Percentiles rank a stretch among this genome's conserved stretches.
Conservation (phyloP, 2,329 filamentous ascomycete species). For the Emydomyces testavorans region DNA sequence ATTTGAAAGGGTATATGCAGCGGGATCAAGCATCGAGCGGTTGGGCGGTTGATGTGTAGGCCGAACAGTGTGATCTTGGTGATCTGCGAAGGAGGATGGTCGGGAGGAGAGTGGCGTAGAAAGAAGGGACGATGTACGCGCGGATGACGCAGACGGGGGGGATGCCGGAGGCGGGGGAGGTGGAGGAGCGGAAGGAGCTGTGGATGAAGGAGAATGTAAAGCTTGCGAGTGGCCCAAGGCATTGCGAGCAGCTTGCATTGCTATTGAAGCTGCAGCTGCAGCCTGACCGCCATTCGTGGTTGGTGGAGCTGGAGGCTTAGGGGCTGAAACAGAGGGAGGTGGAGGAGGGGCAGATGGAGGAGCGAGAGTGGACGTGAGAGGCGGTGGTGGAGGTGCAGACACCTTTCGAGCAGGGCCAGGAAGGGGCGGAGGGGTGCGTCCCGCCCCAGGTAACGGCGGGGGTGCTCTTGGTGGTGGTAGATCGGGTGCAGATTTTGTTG, state of each 20-base stretch:
- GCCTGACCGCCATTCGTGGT: conserved; percentile 28
- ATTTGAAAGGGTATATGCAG: conserved; percentile 63
- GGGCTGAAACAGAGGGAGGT: conserved; percentile 24
- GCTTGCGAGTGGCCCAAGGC: conserved; percentile 42
- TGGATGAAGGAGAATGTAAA: conserved; percentile 35
- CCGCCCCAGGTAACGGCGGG: conserved; percentile 47
- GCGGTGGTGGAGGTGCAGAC: conserved; percentile 39
- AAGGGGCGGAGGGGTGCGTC: conserved; percentile 41
- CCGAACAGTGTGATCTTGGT: conserved; percentile 21
- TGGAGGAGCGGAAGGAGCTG: conserved; percentile 25
- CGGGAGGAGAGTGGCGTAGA: conserved; percentile 34
- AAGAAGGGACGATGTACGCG: conserved; percentile 27
- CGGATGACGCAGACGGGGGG: conserved; percentile 35
- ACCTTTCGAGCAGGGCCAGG: conserved; percentile 40
- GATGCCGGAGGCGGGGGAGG: conserved; percentile 37
- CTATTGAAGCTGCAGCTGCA: conserved; percentile 38
- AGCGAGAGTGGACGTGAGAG: conserved; percentile 29
- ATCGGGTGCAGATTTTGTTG: conserved; percentile 42
- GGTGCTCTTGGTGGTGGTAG: conserved; percentile 48
- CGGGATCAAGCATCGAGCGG: conserved; percentile 60
- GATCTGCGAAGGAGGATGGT: conserved; percentile 25
- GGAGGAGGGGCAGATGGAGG: conserved; percentile 29
- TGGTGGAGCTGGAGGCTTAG: conserved; percentile 40
- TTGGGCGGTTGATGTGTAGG: conserved; percentile 36
- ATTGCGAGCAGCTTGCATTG: conserved; percentile 48